A percentile compares a stretch with the other conserved stretches of the same genome.
Evolutionary conservation across 2,329 filamentous ascomycete genomes (phyloP).

Genomic region (Fusarium beomiforme): DNA sequence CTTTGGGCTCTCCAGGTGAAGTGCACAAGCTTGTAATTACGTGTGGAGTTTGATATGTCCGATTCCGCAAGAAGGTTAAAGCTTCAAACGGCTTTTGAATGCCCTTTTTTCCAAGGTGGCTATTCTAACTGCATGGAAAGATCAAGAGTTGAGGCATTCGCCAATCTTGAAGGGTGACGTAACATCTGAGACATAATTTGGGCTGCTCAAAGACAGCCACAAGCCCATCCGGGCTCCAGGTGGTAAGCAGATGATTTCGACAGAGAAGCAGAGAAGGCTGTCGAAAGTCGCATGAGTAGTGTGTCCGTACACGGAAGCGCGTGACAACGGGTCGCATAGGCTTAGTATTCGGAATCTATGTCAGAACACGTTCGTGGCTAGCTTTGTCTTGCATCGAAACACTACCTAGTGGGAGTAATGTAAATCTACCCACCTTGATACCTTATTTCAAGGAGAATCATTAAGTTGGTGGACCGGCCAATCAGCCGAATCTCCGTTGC

Average conservation of each 20-base stretch:
- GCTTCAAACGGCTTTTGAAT: background rate
- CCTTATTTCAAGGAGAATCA: background rate
- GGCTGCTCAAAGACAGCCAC: background rate
- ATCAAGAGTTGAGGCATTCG: background rate
- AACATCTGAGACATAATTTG: background rate
- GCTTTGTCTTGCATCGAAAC: slow-evolving; percentile 33
- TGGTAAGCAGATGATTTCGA: background rate
- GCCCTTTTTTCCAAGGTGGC: too few species aligned
- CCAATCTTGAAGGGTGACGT: background rate
- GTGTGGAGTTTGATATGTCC: background rate
- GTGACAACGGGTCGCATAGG: background rate
- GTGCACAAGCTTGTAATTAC: background rate
- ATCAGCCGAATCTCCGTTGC: background rate
- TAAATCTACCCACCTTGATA: background rate
- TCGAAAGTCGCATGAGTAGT: slow-evolving; percentile 8
- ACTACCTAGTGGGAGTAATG: slow-evolving; percentile 1
- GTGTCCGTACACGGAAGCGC: background rate
- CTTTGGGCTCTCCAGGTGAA: slow-evolving; percentile 9
- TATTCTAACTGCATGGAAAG: background rate
- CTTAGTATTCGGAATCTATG: background rate
- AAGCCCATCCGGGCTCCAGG: background rate
- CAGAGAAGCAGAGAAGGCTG: background rate
- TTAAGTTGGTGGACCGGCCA: background rate
- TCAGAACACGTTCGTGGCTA: slow-evolving; percentile 17
- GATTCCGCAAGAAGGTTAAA: background rate